Percentiles rank a stretch among this genome's conserved stretches.
Conservation (phyloP, 2,329 filamentous ascomycete species). For the Pseudogymnoascus sp. region DNA sequence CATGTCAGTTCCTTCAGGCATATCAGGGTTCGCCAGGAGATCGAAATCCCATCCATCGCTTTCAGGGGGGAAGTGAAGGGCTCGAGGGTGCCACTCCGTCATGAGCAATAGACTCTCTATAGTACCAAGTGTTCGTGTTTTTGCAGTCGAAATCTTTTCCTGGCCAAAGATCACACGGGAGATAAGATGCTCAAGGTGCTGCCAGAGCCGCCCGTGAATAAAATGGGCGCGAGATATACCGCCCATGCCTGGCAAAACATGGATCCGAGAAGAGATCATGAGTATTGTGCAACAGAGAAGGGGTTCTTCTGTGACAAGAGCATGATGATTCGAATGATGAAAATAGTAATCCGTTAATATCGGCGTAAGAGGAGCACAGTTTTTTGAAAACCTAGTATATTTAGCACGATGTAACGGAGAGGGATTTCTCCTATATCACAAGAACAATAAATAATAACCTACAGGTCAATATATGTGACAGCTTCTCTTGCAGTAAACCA, state of each 20-base stretch:
- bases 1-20: conserved; percentile 26
- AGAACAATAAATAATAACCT: conserved; percentile 17
- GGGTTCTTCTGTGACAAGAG: conserved; percentile 43
- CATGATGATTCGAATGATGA: conserved; percentile 40
- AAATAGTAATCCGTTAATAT: conserved; percentile 44
- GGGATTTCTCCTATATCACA: not conserved
- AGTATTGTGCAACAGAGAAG: conserved; percentile 46
- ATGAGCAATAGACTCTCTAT: conserved; percentile 47
- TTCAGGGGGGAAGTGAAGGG: conserved; percentile 46
- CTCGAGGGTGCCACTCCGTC: conserved; percentile 51
- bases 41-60: conserved; percentile 50
- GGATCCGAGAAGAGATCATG: conserved; percentile 48
- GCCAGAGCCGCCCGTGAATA: conserved; percentile 47
- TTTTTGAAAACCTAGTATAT: conserved; percentile 38
- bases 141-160: conserved; percentile 43
- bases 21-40: conserved; percentile 36
- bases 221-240: conserved; percentile 44
- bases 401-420: not conserved
- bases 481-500: conserved; percentile 49
- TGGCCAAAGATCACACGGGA: conserved; percentile 47
- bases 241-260: conserved; percentile 35
- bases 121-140: conserved; percentile 41
- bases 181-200: conserved; percentile 46
- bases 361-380: conserved; percentile 43
- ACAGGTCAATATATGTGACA: conserved; percentile 45